phyloP scores from a whole-genome alignment of 106 monocot species.

The Triglochin maritima region DNA sequence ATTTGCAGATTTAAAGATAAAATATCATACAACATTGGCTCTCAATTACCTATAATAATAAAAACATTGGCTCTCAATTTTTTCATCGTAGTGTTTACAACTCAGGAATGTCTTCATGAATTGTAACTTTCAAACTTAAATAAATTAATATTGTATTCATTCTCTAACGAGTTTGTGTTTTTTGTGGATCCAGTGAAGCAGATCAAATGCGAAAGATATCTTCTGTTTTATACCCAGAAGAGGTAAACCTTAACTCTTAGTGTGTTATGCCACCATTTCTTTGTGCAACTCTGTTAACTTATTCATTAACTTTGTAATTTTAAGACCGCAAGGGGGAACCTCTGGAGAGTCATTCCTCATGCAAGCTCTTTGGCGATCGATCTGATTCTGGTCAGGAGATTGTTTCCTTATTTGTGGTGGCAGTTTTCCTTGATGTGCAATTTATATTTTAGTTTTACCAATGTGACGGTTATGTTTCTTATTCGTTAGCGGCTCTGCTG shows the following conservation, averaged over 20 bases:
- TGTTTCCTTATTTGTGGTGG: background rate
- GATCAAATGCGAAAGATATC: constrained; percentile 93
- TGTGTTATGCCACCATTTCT: background rate
- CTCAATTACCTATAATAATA: background rate
- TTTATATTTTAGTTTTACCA: background rate
- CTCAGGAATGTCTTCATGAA: background rate
- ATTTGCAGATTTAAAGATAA: background rate
- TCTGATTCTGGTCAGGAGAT: constrained; percentile 43
- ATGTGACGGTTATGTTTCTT: background rate
- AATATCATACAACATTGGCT: background rate
- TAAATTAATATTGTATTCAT: background rate
- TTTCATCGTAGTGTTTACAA: no score
- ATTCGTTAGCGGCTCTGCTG: constrained; percentile 56
- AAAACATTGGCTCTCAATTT: no score
- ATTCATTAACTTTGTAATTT: constrained; percentile 1
- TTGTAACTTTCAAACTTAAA: background rate
- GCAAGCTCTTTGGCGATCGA: constrained; percentile 82
- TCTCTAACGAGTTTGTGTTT: background rate
- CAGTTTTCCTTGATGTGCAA: background rate
- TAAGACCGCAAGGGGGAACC: constrained; percentile 48
- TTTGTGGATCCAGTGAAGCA: constrained; percentile 42
- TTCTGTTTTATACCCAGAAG: constrained; percentile 63
- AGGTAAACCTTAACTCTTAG: constrained; percentile 22
- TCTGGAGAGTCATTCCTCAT: constrained; percentile 54
- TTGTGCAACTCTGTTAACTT: background rate